Evolutionary conservation across 345 rosid genomes (phyloP).

Genomic region (Ceriops zippeliana): DNA sequence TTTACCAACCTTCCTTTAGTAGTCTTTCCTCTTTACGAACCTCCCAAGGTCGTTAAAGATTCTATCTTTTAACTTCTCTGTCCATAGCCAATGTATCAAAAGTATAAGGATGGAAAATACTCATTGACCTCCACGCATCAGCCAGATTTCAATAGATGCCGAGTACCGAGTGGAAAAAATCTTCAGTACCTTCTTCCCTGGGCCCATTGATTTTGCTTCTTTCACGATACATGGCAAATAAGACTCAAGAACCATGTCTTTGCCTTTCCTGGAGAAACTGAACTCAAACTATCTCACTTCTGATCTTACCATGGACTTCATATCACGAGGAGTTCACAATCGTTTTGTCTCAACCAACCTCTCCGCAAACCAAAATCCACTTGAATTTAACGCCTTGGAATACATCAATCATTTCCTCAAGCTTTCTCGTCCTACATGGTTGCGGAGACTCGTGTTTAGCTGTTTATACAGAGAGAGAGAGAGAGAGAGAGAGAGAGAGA

Average conservation of each 20-base stretch:
- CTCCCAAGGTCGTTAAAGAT: no score
- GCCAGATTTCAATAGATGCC: no score
- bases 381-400: slow-evolving; percentile 45
- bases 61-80: slow-evolving; percentile 5
- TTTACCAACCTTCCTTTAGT: slow-evolving; percentile 47
- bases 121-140: slow-evolving; percentile 23
- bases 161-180: slow-evolving; percentile 32
- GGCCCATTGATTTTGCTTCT: slow-evolving; percentile 38
- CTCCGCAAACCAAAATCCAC: slow-evolving; percentile 46
- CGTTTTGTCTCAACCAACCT: slow-evolving; percentile 31
- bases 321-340: slow-evolving; percentile 20
- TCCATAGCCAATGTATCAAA: slow-evolving; percentile 66
- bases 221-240: slow-evolving; percentile 51
- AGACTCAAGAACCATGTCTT: slow-evolving; percentile 5
- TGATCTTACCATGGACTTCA: slow-evolving; percentile 11
- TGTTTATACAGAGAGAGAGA: no score
- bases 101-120: slow-evolving; percentile 72
- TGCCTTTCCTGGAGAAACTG: no score
- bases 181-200: slow-evolving; percentile 27
- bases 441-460: no score
- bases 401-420: slow-evolving; percentile 44
- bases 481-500: no score
- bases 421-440: no score
- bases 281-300: no score
- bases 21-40: no score